A percentile compares a stretch with the other conserved stretches of the same genome.
Evolutionary conservation across 2,329 filamentous ascomycete species (phyloP).

Genomic region (Colletotrichum zoysiae): DNA sequence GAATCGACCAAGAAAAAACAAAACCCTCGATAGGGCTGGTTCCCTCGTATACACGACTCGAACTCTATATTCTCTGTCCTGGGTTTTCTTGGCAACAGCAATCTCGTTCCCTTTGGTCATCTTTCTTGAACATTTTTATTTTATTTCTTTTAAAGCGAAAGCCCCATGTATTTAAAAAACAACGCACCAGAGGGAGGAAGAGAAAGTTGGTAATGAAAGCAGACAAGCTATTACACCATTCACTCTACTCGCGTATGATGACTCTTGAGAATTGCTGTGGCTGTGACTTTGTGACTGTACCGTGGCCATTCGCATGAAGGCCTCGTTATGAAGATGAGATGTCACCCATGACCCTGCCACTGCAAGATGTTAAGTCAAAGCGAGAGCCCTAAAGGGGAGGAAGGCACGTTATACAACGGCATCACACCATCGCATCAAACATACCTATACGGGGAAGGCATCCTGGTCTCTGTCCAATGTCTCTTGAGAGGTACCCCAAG

Average conservation of each 20-base stretch:
- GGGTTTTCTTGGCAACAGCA: conserved; percentile 1
- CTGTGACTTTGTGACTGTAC: no score
- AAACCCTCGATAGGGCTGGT: conserved; percentile 39
- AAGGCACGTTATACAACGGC: not conserved
- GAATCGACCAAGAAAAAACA: conserved; percentile 1
- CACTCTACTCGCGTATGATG: not conserved
- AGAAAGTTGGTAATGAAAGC: conserved; percentile 30
- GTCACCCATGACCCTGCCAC: not conserved
- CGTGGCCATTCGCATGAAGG: not conserved
- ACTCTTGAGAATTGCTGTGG: not conserved
- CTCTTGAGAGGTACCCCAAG: not conserved
- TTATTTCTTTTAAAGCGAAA: conserved; percentile 4
- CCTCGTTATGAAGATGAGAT: not conserved
- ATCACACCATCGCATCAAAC: not conserved
- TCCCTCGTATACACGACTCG: conserved; percentile 32
- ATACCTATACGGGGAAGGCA: not conserved
- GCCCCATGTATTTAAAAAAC: conserved; percentile 26
- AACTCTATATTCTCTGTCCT: conserved; percentile 21
- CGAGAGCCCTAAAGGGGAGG: no score
- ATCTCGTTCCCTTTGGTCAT: not conserved
- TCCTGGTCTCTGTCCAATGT: not conserved
- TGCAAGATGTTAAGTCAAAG: not conserved
- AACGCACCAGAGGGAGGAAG: not conserved
- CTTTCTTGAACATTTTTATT: conserved; percentile 15
- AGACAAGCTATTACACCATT: conserved; percentile 34